Evolutionary conservation across 2,329 filamentous ascomycete genomes (phyloP).

Genomic region (Ascochyta pisi): DNA sequence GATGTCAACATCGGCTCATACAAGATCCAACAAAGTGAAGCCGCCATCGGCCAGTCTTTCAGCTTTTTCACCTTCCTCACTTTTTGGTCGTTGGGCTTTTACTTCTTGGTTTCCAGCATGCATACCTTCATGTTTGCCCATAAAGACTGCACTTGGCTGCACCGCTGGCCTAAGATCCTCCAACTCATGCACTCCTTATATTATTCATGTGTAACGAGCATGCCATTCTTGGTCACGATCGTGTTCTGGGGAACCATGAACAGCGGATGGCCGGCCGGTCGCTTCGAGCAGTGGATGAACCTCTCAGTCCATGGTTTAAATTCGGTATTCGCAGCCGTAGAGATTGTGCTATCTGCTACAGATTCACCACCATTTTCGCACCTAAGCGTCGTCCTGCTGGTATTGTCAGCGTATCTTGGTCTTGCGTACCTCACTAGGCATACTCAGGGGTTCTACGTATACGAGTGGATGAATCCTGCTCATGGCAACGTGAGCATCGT

Average conservation of each 20-base stretch:
- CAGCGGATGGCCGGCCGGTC: constrained; percentile 51
- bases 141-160: constrained; percentile 38
- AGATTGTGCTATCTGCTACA: constrained; percentile 73
- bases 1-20: constrained; percentile 50
- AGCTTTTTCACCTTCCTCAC: constrained; percentile 82
- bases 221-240: constrained; percentile 50
- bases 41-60: constrained; percentile 67
- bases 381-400: constrained; percentile 67
- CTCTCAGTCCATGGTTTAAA: constrained; percentile 79
- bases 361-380: constrained; percentile 67
- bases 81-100: constrained; percentile 82
- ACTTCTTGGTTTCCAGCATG: constrained; percentile 69
- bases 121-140: constrained; percentile 71
- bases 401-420: constrained; percentile 73
- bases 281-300: constrained; percentile 59
- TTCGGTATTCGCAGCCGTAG: constrained; percentile 71
- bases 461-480: constrained; percentile 58
- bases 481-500: constrained; percentile 31
- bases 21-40: constrained; percentile 66
- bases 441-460: constrained; percentile 75
- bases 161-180: constrained; percentile 43
- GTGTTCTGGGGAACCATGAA: constrained; percentile 51
- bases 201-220: constrained; percentile 48
- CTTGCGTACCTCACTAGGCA: constrained; percentile 75
- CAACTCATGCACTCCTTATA: constrained; percentile 45